Conservation (phyloP, 805 yeast genomes). For the Saccharomycopsis sp. region DNA sequence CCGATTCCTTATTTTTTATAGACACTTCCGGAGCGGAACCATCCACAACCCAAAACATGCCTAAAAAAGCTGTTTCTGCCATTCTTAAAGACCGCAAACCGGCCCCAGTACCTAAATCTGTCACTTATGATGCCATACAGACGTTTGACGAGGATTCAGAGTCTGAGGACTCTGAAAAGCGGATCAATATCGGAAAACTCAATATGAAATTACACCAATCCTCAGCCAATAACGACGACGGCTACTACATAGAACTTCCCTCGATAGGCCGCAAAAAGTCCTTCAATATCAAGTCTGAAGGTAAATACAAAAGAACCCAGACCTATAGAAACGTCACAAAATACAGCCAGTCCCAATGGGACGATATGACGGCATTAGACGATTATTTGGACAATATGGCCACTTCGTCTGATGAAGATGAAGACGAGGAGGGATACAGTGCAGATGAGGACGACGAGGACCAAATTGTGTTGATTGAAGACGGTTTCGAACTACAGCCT, state of each 20-base stretch:
- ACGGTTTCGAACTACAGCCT: neutral
- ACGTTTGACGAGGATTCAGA: neutral
- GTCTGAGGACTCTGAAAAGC: neutral
- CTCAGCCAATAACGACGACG: neutral
- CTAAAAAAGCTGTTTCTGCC: neutral
- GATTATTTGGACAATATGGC: neutral
- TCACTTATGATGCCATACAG: neutral
- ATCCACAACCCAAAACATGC: neutral
- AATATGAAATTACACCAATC: neutral
- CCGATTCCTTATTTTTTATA: neutral
- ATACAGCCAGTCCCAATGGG: neutral
- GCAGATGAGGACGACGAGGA: neutral
- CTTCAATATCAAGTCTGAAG: neutral
- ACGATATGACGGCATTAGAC: neutral
- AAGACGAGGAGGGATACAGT: neutral
- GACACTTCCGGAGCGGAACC: neutral
- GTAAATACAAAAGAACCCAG: neutral
- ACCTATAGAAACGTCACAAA: neutral
- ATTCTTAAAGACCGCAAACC: neutral
- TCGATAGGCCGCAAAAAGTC: neutral
- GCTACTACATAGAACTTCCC: neutral
- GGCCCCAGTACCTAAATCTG: neutral
- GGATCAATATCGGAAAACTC: neutral
- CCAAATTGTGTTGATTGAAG: neutral
- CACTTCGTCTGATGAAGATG: neutral